Evolutionary conservation across 2,329 filamentous ascomycete species (phyloP).

Genomic region (Alternaria solani): DNA sequence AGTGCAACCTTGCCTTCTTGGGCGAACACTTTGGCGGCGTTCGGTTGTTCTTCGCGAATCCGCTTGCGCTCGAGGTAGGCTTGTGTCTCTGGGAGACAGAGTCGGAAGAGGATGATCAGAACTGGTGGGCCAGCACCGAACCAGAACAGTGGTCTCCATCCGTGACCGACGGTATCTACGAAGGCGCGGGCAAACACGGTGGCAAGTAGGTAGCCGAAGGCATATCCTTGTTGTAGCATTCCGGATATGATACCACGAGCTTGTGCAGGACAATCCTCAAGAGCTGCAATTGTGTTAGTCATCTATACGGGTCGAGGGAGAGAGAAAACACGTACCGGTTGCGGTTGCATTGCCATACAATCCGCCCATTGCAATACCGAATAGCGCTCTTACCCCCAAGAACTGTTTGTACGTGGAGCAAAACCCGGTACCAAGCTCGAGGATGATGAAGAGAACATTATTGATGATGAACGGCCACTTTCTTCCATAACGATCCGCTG

Average conservation of each 20-base stretch:
- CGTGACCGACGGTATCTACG: conserved; percentile 77
- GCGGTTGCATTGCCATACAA: conserved; percentile 69
- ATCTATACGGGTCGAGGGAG: not conserved
- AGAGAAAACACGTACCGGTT: conserved; percentile 49
- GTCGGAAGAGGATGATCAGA: conserved; percentile 79
- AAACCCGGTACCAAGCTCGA: conserved; percentile 69
- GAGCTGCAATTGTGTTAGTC: conserved; percentile 46
- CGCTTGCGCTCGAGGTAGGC: conserved; percentile 73
- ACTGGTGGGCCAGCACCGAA: conserved; percentile 84
- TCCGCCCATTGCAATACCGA: conserved; percentile 71
- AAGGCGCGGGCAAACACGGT: conserved; percentile 67
- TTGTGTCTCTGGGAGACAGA: conserved; percentile 80
- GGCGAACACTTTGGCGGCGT: conserved; percentile 72
- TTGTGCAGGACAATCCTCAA: conserved; percentile 67
- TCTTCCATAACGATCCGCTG: conserved; percentile 62
- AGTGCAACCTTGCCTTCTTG: conserved; percentile 80
- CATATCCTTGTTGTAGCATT: conserved; percentile 70
- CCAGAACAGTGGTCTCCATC: conserved; percentile 88
- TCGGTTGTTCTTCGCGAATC: conserved; percentile 66
- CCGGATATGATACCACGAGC: conserved; percentile 68
- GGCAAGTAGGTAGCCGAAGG: conserved; percentile 70
- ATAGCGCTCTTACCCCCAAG: conserved; percentile 66
- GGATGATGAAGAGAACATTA: conserved; percentile 66
- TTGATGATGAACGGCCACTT: conserved; percentile 68
- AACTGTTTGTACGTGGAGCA: conserved; percentile 66